Base-by-base conservation (phyloP, 2,329 filamentous ascomycete genomes). In the Neofusicoccum cordaticola region DNA sequence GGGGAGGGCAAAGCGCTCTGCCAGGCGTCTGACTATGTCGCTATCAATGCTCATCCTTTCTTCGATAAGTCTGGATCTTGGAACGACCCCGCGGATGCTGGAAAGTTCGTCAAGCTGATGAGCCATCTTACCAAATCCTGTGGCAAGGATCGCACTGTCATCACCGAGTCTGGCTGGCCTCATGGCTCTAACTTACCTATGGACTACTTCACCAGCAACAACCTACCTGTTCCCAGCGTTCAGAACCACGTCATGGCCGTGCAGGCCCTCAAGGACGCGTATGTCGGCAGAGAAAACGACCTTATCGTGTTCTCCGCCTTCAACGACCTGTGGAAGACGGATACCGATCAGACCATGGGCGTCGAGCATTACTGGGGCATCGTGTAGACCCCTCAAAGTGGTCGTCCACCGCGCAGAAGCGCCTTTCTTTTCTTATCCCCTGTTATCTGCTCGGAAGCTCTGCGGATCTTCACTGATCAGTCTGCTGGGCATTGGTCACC, bases 101-200 rank as follows among this genome's bases (percentile, higher is more conserved):
- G 92, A 3, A 69, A 75, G 0, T 96, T 92, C 76, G 85, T 93
- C 44, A 75, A 81, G 44, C 79, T 81, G 31, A 86, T 88, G 67
- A 83, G 81, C 6, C 72, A 79, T 34, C 74, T 70, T 6, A 79
- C 88, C 65, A 79, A 79, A 2, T 80, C 79, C 3, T 86, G 83
- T 60, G 78, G 78, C 27, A 79, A 79, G 68, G 89, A 92, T 77
- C 82, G 83, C 51, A 83, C 90, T 37, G 81, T 94, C 42, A 87
- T 96, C 69, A 92, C 91, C 1, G 93, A 96, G 81, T 89, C 89
- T 2, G 93, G 93, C 58, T 97, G 92, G 92, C 92, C 92, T 47
- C 87, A 85, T 74, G 76, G 85, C 69, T 92, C 92, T 17, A 69
- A 80, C 7, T 19, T 41, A 15, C 9, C 22, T 9, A 3, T 42